Evolutionary conservation across 805 yeast genomes (phyloP).

Genomic region (Kazachstania martiniae): DNA sequence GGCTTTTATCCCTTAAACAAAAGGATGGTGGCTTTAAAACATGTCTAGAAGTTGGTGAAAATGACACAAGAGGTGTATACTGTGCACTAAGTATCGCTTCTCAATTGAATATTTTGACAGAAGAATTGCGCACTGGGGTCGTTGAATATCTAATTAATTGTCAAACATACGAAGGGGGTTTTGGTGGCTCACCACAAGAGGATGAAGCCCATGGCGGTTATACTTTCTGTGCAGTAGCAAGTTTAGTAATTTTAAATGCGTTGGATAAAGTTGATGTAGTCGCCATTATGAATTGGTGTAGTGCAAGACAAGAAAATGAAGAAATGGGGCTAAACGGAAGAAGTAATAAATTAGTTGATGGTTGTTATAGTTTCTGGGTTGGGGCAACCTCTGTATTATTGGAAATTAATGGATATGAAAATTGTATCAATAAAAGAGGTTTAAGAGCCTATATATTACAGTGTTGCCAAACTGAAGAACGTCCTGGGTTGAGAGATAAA

Average conservation of each 20-base stretch:
- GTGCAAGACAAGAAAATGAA: constrained; percentile 51
- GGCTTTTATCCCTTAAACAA: constrained; percentile 57
- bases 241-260: constrained; percentile 37
- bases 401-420: constrained; percentile 20
- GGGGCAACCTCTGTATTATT: constrained; percentile 35
- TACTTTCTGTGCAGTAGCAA: constrained; percentile 78
- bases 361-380: not conserved
- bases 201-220: constrained; percentile 98
- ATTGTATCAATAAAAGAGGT: constrained; percentile 41
- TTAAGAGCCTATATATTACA: constrained; percentile 55
- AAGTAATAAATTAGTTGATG: constrained; percentile 61
- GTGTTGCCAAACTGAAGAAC: constrained; percentile 54
- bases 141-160: constrained; percentile 54
- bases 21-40: constrained; percentile 59
- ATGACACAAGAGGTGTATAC: constrained; percentile 76
- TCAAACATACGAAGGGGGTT: constrained; percentile 94
- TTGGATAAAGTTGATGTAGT: constrained; percentile 38
- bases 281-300: constrained; percentile 53
- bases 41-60: constrained; percentile 49
- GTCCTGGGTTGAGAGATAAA: constrained; percentile 80
- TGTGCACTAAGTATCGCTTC: constrained; percentile 73
- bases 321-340: constrained; percentile 90
- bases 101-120: constrained; percentile 50
- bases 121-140: constrained; percentile 43
- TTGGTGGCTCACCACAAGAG: constrained; percentile 63